Conservation (phyloP, 306 rosid species). For the Castanopsis chinensis region DNA sequence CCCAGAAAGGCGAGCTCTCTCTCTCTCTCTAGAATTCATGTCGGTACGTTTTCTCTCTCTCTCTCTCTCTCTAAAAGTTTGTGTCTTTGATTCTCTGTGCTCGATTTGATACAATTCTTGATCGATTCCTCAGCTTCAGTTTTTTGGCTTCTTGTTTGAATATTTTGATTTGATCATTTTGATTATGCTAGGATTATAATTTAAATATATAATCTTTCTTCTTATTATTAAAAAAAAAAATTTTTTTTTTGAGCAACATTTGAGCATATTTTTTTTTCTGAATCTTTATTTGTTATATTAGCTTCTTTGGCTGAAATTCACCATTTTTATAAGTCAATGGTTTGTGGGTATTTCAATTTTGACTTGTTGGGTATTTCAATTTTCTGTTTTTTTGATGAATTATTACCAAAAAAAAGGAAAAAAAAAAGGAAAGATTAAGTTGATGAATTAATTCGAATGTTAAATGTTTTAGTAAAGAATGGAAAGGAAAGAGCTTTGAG, state of each 20-base stretch:
- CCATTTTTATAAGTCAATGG: not conserved
- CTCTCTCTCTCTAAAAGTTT: slow-evolving; percentile 14
- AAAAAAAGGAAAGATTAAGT: not conserved
- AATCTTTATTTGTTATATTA: not conserved
- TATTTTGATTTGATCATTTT: not conserved
- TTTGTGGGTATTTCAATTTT: not conserved
- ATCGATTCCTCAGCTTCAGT: slow-evolving; percentile 22
- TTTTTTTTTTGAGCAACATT: not conserved
- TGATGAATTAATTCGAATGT: not conserved
- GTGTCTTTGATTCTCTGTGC: slow-evolving; percentile 10
- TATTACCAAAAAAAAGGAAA: too few species aligned
- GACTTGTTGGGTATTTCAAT: not conserved
- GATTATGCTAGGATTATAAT: too few species aligned
- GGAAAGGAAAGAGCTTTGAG: not conserved
- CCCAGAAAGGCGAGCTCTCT: slow-evolving; percentile 28
- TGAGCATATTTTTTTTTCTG: not conserved
- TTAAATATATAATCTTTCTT: too few species aligned
- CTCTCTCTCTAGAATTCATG: slow-evolving; percentile 58
- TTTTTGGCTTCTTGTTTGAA: not conserved
- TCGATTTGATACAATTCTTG: slow-evolving; percentile 25
- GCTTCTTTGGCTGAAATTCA: not conserved
- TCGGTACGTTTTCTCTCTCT: slow-evolving; percentile 61
- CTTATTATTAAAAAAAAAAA: too few species aligned
- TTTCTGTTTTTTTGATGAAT: not conserved
- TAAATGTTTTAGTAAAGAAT: not conserved